A percentile compares a stretch with the other conserved stretches of the same genome.
phyloP scores from a whole-genome alignment of 805 yeast genomes.

The Candida silvicultrix region DNA sequence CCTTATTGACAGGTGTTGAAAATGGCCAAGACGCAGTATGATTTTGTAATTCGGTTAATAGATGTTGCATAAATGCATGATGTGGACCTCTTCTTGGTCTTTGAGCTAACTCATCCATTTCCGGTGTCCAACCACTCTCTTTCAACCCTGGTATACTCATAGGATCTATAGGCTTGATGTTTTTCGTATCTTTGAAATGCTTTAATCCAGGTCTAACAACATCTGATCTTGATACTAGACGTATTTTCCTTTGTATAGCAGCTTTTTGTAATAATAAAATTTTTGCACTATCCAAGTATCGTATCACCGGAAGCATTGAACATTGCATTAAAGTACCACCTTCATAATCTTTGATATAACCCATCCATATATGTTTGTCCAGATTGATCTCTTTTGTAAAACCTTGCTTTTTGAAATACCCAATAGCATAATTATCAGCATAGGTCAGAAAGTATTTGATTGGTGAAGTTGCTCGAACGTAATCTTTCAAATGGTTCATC shows the following conservation, averaged over 20 bases:
- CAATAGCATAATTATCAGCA: conserved; percentile 98
- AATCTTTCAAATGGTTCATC: conserved; percentile 96
- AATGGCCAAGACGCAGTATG: conserved; percentile 99
- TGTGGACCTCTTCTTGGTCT: conserved; percentile 93
- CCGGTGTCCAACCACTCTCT: conserved; percentile 98
- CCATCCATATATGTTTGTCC: conserved; percentile 90
- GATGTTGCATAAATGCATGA: conserved; percentile 85
- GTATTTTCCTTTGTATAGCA: conserved; percentile 79
- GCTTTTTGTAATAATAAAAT: conserved; percentile 85
- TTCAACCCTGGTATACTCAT: conserved; percentile 80
- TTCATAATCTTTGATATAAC: conserved; percentile 96
- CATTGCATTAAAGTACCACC: conserved; percentile 99
- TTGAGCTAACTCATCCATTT: conserved; percentile 95
- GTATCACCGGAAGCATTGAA: conserved; percentile 79
- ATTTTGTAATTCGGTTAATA: conserved; percentile 82
- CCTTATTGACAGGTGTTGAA: conserved; percentile 83
- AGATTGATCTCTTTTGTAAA: conserved; percentile 91
- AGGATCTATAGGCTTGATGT: conserved; percentile 62
- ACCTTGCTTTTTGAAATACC: conserved; percentile 97
- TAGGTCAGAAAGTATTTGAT: conserved; percentile 86
- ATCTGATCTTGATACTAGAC: conserved; percentile 72
- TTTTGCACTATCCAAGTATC: conserved; percentile 86
- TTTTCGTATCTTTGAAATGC: conserved; percentile 48
- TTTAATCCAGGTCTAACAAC: conserved; percentile 77
- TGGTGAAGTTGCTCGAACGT: conserved; percentile 81